These are phyloP conservation scores for Daldinia sp. DNA, from an alignment of 2,329 filamentous ascomycete species.

Conservation along the genomic window DNA sequence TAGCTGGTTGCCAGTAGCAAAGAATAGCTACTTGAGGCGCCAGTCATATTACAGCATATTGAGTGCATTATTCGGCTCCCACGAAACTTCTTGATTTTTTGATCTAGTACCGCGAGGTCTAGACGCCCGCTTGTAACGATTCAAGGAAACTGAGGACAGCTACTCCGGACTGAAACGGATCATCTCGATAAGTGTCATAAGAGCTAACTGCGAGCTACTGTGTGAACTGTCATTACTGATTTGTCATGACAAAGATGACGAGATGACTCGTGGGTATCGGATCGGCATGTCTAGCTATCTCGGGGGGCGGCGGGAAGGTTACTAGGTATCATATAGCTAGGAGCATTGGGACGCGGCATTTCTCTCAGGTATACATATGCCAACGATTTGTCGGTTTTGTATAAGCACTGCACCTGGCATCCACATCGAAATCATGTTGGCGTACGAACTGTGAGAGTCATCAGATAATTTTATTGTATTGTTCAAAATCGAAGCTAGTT, in stretches of 20 bases:
- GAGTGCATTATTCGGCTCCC: background rate
- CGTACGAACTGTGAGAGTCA: constrained; percentile 18
- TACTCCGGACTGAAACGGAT: constrained; percentile 1
- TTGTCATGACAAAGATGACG: constrained; percentile 34
- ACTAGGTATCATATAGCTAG: constrained; percentile 36
- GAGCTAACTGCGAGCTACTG: background rate
- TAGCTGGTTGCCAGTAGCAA: background rate
- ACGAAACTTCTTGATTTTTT: background rate
- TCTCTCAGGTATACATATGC: constrained; percentile 19
- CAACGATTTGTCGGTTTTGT: constrained; percentile 41
- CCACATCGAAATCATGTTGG: constrained; percentile 15
- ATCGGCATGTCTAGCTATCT: constrained; percentile 21
- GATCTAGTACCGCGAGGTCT: background rate
- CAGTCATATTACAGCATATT: background rate
- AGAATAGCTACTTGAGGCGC: background rate
- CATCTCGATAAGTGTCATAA: constrained; percentile 6
- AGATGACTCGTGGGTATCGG: constrained; percentile 30
- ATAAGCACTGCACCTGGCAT: constrained; percentile 40
- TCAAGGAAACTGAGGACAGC: constrained; percentile 2
- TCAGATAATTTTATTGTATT: constrained; percentile 31
- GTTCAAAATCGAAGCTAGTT: constrained; percentile 10
- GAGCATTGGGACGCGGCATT: constrained; percentile 35
- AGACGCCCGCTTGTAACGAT: background rate
- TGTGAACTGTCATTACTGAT: constrained; percentile 8
- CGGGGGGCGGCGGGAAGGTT: constrained; percentile 5